Base-by-base conservation (phyloP, 73 alveolate genomes). In the Uronychia binucleata region DNA sequence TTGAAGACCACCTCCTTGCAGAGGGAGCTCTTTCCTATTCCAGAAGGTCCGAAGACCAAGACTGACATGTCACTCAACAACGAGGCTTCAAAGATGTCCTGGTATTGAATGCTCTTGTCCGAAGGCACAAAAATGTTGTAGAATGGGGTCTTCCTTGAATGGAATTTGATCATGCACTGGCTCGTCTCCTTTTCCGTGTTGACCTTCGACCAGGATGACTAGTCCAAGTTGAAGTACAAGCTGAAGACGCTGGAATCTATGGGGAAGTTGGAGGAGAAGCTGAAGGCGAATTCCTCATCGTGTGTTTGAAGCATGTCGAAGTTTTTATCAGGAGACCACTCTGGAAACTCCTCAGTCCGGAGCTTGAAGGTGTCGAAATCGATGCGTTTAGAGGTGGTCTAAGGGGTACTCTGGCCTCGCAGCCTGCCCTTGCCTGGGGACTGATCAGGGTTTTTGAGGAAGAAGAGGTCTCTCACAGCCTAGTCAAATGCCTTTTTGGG, bases 141-240 rank as follows among this genome's bases (percentile, higher is more conserved):
- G 67, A 46, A 46, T 11, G 67, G 19, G 5, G 5, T 5, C n/a
- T 46, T 46, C 5, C 67, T 19, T 46, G 67, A 59, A 31, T 82
- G 88, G 77, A 30, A 82, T 5, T 67, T 60, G 1, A 82, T 82
- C 1, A 82, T 59, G 1, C 77, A 32, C 8, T 1, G 0, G 30
- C 59, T 82, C 1, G 59, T 60, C n/a, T 82, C 88, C 34, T 79
- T 82, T 31, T 82, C 88, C 5, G 74, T 82, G 30, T 82, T 82
- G 76, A 82, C 59, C 57, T 59, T 59, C 25, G 32, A 11, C 88
- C 88, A 82, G 25, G 27, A 26, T 1, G 88, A 60, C 31, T 82
- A 29, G 30, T 82, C 88, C 25, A 82, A 1, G 27, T 75, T 13
- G 35, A 82, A 82, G 28, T 59, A 82, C 26, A 30, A 0, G n/a